These are phyloP conservation scores for Coelastrella sp. DNA, from an alignment of 139 green algal genomes.

Conservation along the genomic window DNA sequence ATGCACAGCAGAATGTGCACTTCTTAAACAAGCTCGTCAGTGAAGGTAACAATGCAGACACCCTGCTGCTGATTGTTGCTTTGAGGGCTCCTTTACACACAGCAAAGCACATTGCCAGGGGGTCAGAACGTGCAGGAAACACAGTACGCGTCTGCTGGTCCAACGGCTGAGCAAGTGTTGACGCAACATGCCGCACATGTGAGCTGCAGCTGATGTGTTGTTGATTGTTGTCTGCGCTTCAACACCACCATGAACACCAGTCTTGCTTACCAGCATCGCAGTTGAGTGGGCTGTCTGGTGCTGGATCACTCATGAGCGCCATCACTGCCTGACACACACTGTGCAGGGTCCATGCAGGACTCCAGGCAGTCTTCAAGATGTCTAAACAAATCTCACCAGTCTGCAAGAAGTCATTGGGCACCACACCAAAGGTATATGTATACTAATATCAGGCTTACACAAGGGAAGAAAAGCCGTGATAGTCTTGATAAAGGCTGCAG, in stretches of 20 bases:
- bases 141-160: not conserved
- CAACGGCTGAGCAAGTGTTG: not conserved
- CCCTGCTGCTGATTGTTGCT: too few species aligned
- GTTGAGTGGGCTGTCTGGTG: slow-evolving; percentile 92
- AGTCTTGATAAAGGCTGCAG: too few species aligned
- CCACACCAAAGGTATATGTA: not conserved
- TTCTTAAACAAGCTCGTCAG: too few species aligned
- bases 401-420: too few species aligned
- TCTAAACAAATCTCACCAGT: slow-evolving; percentile 97
- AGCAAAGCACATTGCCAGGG: too few species aligned
- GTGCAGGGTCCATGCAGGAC: slow-evolving; percentile 94
- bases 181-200: not conserved
- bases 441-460: not conserved
- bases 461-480: not conserved
- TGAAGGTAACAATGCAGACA: too few species aligned
- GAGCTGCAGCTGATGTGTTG: not conserved
- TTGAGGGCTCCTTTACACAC: too few species aligned
- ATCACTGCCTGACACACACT: slow-evolving; percentile 92
- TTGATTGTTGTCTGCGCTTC: not conserved
- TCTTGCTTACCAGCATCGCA: slow-evolving; percentile 83
- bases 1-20: not conserved
- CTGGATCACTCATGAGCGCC: slow-evolving; percentile 87
- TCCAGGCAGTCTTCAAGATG: slow-evolving; percentile 96
- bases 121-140: not conserved
- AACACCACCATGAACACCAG: not conserved